A percentile compares a stretch with the other conserved stretches of the same genome.
These are phyloP conservation scores for Leonotis leonurus DNA, from an alignment of 257 asterid species.

Conservation along the genomic window DNA sequence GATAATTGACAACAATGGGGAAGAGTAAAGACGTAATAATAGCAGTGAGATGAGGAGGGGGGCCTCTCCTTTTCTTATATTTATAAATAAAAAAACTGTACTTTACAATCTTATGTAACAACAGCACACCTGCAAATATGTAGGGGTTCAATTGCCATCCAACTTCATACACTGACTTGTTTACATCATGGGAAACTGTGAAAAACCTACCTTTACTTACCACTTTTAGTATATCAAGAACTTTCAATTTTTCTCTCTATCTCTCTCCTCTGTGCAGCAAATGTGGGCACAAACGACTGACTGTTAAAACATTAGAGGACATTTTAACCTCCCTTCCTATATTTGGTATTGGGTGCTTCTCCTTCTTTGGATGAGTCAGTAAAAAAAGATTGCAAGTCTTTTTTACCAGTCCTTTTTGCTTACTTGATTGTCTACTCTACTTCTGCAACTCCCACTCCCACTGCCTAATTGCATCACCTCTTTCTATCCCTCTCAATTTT, in stretches of 20 bases:
- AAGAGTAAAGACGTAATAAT: background rate
- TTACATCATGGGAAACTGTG: conserved; percentile 34
- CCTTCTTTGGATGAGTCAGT: conserved; percentile 16
- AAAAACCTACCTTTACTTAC: conserved; percentile 26
- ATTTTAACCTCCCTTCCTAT: conserved; percentile 11
- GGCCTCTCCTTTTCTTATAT: background rate
- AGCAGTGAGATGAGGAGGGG: background rate
- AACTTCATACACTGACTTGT: conserved; percentile 19
- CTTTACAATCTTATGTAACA: background rate
- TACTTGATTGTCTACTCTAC: conserved; percentile 10
- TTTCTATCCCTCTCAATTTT: background rate
- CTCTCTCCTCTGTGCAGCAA: conserved; percentile 1
- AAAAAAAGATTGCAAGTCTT: background rate
- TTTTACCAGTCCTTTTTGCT: background rate
- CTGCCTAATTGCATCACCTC: background rate
- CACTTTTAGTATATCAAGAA: conserved; percentile 19
- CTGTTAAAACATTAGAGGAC: conserved; percentile 15
- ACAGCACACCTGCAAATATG: conserved; percentile 13
- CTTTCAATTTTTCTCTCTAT: background rate
- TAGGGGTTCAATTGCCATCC: conserved; percentile 14
- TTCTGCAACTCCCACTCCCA: conserved; percentile 10
- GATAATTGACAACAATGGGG: conserved; percentile 1
- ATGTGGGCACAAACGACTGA: conserved; percentile 11
- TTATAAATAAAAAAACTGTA: background rate
- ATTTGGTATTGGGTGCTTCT: conserved; percentile 20